phyloP scores from a whole-genome alignment of 2,329 filamentous ascomycete species.

The Pseudonectria buxi region DNA sequence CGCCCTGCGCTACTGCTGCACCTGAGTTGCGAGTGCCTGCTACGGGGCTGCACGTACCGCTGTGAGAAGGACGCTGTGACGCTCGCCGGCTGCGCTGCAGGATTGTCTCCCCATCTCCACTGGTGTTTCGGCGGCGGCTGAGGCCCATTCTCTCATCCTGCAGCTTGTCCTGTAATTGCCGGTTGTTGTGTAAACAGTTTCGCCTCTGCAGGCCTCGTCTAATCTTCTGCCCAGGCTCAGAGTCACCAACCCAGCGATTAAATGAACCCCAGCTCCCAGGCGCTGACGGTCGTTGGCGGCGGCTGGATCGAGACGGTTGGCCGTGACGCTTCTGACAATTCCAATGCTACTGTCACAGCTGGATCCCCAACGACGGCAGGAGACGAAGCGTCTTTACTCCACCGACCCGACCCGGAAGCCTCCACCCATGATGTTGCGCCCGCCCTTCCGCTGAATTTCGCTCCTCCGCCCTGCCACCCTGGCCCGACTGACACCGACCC shows the following conservation, averaged over 20 bases:
- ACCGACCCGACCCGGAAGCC: conserved; percentile 6
- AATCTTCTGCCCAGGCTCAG: not conserved
- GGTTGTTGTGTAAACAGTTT: not conserved
- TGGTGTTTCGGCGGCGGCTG: no score
- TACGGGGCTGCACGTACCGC: no score
- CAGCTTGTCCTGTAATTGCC: no score
- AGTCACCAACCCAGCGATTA: not conserved
- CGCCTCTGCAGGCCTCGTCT: not conserved
- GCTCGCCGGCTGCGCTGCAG: no score
- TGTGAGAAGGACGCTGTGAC: no score
- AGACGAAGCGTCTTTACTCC: no score
- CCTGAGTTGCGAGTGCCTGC: no score
- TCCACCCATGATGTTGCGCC: conserved; percentile 20
- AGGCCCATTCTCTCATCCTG: no score
- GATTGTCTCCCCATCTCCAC: no score
- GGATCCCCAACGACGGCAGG: no score
- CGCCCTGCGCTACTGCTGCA: no score
- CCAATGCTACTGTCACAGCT: no score
- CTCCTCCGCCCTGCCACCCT: conserved; percentile 21
- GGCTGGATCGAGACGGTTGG: not conserved
- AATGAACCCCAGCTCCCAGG: conserved; percentile 1
- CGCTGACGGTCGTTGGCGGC: not conserved
- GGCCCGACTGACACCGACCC: conserved; percentile 20
- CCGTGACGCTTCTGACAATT: not conserved
- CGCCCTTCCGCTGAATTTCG: conserved; percentile 21